Evolutionary conservation across 495 filamentous ascomycete genomes (phyloP).

Genomic region (Astrothelium macrocarpum): DNA sequence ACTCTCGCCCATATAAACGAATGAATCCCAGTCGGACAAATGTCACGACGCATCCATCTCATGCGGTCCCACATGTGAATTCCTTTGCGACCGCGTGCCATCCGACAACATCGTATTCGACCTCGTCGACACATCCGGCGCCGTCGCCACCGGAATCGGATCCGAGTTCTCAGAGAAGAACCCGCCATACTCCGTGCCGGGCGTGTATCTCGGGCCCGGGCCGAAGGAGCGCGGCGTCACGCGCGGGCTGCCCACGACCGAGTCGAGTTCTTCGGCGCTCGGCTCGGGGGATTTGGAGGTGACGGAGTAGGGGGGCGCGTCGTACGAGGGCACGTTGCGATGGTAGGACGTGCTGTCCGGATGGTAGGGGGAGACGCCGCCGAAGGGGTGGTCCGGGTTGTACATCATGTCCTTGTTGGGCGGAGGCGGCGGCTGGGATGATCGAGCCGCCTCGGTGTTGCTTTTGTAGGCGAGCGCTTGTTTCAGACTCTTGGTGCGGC

Average conservation of each 20-base stretch:
- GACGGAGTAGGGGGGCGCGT: neutral
- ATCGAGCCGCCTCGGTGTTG: neutral
- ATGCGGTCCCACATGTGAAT: neutral
- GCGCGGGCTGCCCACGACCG: neutral
- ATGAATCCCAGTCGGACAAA: neutral
- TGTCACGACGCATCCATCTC: conserved; percentile 5
- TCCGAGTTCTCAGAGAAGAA: neutral
- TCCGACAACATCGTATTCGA: neutral
- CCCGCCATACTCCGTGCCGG: neutral
- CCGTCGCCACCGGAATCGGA: neutral
- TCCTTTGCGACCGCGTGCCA: neutral
- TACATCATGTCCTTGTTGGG: neutral
- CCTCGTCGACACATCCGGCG: neutral
- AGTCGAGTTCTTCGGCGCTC: neutral
- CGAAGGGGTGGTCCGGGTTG: neutral
- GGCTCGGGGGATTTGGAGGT: neutral
- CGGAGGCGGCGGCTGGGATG: neutral
- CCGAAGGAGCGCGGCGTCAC: neutral
- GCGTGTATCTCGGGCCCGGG: neutral
- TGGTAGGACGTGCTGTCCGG: neutral
- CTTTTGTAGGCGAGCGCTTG: conserved; percentile 5
- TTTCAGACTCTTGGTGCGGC: conserved; percentile 19
- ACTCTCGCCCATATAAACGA: too few species aligned
- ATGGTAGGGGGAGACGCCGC: neutral
- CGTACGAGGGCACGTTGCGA: neutral